A percentile compares a stretch with the other conserved stretches of the same genome.
These are phyloP conservation scores for Solanum hybrid DNA, from an alignment of 305 asterid species.

Conservation along the genomic window DNA sequence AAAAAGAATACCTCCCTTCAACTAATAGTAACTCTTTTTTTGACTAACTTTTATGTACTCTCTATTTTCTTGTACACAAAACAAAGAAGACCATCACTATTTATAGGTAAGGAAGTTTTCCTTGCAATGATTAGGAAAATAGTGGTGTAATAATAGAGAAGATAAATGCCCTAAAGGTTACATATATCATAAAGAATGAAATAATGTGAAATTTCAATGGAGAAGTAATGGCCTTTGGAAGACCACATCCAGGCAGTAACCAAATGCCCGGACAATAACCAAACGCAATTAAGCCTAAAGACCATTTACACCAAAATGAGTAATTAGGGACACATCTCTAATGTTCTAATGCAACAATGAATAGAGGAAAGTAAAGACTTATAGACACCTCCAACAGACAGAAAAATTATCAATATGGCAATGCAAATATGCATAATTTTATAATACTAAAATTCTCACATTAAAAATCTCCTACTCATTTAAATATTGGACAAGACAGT, in stretches of 20 bases:
- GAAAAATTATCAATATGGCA: not conserved
- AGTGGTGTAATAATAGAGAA: not conserved
- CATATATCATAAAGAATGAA: not conserved
- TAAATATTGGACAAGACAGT: too few species aligned
- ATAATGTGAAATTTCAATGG: not conserved
- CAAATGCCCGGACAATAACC: not conserved
- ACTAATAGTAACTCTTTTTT: too few species aligned
- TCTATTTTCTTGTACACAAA: too few species aligned
- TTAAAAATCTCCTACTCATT: too few species aligned
- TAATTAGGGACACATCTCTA: not conserved
- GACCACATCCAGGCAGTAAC: not conserved
- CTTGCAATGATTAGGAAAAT: not conserved
- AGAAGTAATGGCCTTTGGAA: not conserved
- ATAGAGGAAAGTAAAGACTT: not conserved
- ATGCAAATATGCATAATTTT: not conserved
- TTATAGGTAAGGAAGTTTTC: too few species aligned
- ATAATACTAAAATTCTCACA: too few species aligned
- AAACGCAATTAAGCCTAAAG: not conserved
- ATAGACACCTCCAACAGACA: too few species aligned
- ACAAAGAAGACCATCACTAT: not conserved
- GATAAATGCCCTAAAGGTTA: not conserved
- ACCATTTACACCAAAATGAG: not conserved
- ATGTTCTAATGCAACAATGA: not conserved
- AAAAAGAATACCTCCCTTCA: not conserved
- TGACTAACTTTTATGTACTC: too few species aligned